Evolutionary conservation across 345 rosid genomes (phyloP), one percentile per base, ranked within the genome.

Genomic region (Eucalyptus cladocalyx): DNA sequence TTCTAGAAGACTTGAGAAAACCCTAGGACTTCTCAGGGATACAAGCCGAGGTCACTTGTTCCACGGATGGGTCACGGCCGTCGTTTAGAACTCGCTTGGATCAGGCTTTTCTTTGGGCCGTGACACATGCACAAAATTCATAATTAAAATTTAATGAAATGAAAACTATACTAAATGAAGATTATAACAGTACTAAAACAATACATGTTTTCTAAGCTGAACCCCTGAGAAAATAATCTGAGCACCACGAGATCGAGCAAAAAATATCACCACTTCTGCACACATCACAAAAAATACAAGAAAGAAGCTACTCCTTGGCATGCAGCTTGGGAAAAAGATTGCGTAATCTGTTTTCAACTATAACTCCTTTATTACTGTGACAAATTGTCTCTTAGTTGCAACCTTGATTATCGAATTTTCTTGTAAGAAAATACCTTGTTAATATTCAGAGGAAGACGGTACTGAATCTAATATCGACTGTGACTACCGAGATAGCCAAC

Each of bases 401-500:
- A 81, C 72, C 53, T n/a, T 34, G 56, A 43, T 58, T 43, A 80
- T 89, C 87, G 65, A 87, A 60, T 49, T 87, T 86, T 13, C 62
- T 69, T 69, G 42, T 69, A 17, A 69, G 42, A 17, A 32, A 69
- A 32, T 69, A 17, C 80, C 42, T 4, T 69, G 24, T 32, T 32
- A 6, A 69, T 15, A 42, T 89, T 40, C 90, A 92, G 92, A 92
- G 87, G 95, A 93, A 88, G 98, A 93, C 56, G 93, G 93, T 83
- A 90, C 89, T 76, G 95, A 94, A 48, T 92, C 95, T 62, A 50
- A 76, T 90, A 50, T 88, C 95, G 34, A 89, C 91, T 32, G 43
- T 89, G 26, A 92, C 95, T 51, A 58, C 90, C 16, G 98, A 96
- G 89, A 88, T 94, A 26, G 91, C 92, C 47, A 94, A 95, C 72